phyloP scores from a whole-genome alignment of 441 rosid genomes.

The Euphorbia celastroides region DNA sequence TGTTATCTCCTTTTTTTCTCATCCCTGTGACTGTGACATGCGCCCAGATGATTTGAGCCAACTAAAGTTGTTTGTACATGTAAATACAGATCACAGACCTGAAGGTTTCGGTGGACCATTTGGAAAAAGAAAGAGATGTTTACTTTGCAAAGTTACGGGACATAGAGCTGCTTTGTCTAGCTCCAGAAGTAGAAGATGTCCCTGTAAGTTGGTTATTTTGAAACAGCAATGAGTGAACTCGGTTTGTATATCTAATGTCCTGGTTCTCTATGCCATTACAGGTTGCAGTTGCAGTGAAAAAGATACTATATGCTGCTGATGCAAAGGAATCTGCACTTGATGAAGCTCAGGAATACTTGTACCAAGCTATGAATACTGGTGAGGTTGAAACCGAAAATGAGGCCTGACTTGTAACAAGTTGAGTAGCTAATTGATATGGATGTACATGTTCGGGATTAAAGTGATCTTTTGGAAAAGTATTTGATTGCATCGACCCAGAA shows the following conservation, averaged over 20 bases:
- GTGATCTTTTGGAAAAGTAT: constrained; percentile 2
- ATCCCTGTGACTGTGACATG: neutral
- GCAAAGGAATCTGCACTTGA: constrained; percentile 72
- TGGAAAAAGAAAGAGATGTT: constrained; percentile 91
- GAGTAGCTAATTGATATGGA: neutral
- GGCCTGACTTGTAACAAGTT: constrained; percentile 4
- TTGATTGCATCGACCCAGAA: neutral
- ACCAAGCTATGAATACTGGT: constrained; percentile 28
- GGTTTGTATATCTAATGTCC: neutral
- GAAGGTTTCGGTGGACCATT: constrained; percentile 61
- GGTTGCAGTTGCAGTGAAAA: constrained; percentile 78
- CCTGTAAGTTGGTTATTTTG: constrained; percentile 45
- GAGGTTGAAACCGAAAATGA: constrained; percentile 30
- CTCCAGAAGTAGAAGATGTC: constrained; percentile 53
- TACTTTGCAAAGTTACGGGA: constrained; percentile 88
- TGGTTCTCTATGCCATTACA: constrained; percentile 27
- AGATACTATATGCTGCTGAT: constrained; percentile 79
- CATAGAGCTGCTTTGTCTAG: constrained; percentile 82
- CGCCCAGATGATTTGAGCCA: neutral
- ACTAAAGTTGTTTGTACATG: neutral
- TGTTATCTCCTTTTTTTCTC: neutral
- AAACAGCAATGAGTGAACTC: neutral
- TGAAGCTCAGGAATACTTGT: constrained; percentile 73
- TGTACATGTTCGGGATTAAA: neutral
- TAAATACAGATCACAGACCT: constrained; percentile 62